phyloP scores from a whole-genome alignment of 306 rosid species.

The Corylus avellana region DNA sequence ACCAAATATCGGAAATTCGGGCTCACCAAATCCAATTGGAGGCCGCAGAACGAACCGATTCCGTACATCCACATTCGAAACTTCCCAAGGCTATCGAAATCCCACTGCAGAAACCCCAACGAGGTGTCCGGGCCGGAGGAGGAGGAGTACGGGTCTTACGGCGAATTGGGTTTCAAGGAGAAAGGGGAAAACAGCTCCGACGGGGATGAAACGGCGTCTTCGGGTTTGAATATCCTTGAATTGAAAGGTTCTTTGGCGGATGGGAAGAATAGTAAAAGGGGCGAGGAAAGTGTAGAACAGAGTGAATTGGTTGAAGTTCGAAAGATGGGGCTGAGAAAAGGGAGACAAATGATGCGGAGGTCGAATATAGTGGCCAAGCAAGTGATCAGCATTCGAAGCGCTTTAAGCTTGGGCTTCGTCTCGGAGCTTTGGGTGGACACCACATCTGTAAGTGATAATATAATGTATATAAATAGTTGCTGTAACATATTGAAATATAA shows the following conservation, averaged over 20 bases:
- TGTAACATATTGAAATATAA: background rate
- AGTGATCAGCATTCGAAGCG: constrained; percentile 69
- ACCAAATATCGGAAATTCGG: constrained; percentile 40
- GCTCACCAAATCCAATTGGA: constrained; percentile 19
- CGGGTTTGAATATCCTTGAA: constrained; percentile 31
- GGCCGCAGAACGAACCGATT: constrained; percentile 20
- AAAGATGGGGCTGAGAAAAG: constrained; percentile 45
- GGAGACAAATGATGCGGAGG: constrained; percentile 65
- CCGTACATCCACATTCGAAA: constrained; percentile 10
- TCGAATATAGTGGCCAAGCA: constrained; percentile 88
- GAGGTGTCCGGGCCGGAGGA: constrained; percentile 23
- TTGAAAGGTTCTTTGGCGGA: constrained; percentile 17
- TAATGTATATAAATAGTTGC: too few species aligned
- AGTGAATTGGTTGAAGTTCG: constrained; percentile 41
- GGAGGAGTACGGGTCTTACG: constrained; percentile 27
- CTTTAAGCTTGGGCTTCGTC: constrained; percentile 81
- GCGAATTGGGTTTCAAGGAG: constrained; percentile 56
- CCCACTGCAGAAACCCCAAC: background rate
- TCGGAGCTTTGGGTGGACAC: constrained; percentile 97
- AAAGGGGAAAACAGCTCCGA: constrained; percentile 19
- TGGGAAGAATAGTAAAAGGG: constrained; percentile 17
- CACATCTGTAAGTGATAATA: constrained; percentile 53
- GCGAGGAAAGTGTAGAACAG: constrained; percentile 23
- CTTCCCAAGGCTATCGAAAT: constrained; percentile 25
- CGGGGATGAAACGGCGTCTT: constrained; percentile 17